Conservation (phyloP, 306 rosid genomes). For the Hippophae rhamnoides region DNA sequence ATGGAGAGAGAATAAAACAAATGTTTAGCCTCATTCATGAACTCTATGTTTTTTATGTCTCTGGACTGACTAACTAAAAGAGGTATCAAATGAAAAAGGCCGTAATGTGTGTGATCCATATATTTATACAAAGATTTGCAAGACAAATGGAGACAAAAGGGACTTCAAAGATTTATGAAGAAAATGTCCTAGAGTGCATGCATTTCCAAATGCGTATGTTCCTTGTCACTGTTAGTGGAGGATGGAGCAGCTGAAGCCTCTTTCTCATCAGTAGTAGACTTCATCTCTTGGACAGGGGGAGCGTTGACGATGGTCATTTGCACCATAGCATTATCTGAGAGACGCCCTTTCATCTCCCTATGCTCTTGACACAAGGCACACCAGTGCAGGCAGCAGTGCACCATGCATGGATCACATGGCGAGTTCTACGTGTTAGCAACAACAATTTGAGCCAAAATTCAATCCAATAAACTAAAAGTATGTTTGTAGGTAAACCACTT, state of each 20-base stretch:
- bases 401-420: conserved; percentile 85
- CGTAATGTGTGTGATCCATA: conserved; percentile 5
- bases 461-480: neutral
- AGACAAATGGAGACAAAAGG: neutral
- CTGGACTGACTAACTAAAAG: neutral
- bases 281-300: conserved; percentile 84
- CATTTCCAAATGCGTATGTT: conserved; percentile 70
- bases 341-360: conserved; percentile 84
- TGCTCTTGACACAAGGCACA: conserved; percentile 98
- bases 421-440: conserved; percentile 48
- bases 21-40: too few species aligned
- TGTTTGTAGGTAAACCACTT: too few species aligned
- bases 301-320: conserved; percentile 79
- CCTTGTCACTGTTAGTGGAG: conserved; percentile 37
- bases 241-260: conserved; percentile 38
- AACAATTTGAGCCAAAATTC: neutral
- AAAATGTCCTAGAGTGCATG: conserved; percentile 45
- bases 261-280: conserved; percentile 30
- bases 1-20: too few species aligned
- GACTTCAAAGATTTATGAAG: conserved; percentile 1
- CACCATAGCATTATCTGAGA: conserved; percentile 43
- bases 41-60: neutral
- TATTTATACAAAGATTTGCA: conserved; percentile 1
- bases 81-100: neutral
- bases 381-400: conserved; percentile 92